Base-by-base conservation (phyloP, 2,329 filamentous ascomycete species). In the Neopestalotiopsis rosae region DNA sequence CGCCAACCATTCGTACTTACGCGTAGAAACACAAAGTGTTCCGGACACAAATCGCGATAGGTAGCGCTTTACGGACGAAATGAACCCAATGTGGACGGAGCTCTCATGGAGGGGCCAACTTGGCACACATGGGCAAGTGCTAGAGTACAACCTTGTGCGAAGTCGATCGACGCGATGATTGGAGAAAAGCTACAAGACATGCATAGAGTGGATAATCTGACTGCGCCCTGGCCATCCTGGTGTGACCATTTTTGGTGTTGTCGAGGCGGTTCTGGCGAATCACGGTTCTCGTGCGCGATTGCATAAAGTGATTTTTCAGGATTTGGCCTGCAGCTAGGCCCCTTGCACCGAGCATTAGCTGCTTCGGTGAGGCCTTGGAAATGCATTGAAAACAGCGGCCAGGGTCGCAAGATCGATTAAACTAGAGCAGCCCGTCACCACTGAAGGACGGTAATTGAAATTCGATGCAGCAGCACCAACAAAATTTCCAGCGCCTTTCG, bases 151-250 rank as follows among this genome's bases (percentile, higher is more conserved):
- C 45, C 45, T 52, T 52, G 45, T 9, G 17, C 45, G 45, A 52
- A 9, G 45, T 17, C 14, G 20, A 52, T 28, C 24, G 72, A 78
- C 76, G 77, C 72, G 76, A 77, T 70, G 65, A 78, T 78, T 78
- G 76, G 76, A 34, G 65, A 24, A 63, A 67, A 64, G 38, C 42
- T 45, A 69, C 67, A 69, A 67, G 68, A 69, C 68, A 45, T 67
- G 69, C 67, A 69, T 52, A 9, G n/a, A 52, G 45, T 52, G 45
- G 45, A 20, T 20, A 52, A 20, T n/a, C 45, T 52, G 45, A 17
- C 45, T 52, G 45, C 45, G 70, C 69, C 72, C 68, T 63, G 65
- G 49, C 63, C 61, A 52, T 66, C 61, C 52, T 71, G 61, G 71
- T 72, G 73, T 73, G 71, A 75, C 67, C 20, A 58, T 68, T 49